These are phyloP conservation scores for Hemisphaericaspora subhashii DNA, from an alignment of 1,139 yeast species.

Conservation along the genomic window DNA sequence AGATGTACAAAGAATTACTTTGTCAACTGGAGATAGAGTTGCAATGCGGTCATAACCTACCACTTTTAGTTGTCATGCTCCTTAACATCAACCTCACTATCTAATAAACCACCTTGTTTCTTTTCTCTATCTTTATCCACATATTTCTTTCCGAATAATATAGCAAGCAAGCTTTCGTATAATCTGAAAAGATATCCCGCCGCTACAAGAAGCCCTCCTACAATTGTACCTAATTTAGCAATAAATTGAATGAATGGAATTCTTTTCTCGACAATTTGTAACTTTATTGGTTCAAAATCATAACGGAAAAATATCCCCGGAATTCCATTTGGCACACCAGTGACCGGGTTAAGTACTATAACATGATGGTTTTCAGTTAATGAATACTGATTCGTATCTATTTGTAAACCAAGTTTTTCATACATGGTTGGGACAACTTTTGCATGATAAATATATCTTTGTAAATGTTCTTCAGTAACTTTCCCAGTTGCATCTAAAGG, in stretches of 20 bases:
- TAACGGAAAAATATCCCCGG: slow-evolving; percentile 87
- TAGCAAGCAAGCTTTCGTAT: slow-evolving; percentile 45
- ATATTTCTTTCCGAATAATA: slow-evolving; percentile 51
- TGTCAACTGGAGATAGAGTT: neutral
- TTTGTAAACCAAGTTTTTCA: slow-evolving; percentile 64
- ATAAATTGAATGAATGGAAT: slow-evolving; percentile 77
- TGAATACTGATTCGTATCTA: slow-evolving; percentile 87
- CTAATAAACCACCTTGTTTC: slow-evolving; percentile 33
- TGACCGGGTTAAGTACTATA: slow-evolving; percentile 21
- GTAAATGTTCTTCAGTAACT: slow-evolving; percentile 44
- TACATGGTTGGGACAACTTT: slow-evolving; percentile 85
- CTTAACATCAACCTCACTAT: slow-evolving; percentile 30
- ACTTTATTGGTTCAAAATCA: slow-evolving; percentile 83
- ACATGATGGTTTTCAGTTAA: slow-evolving; percentile 54
- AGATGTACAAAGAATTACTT: too few relatives aligned
- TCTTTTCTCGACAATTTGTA: slow-evolving; percentile 68
- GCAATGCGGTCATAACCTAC: too few relatives aligned
- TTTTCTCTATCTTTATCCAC: slow-evolving; percentile 59
- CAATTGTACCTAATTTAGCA: slow-evolving; percentile 73
- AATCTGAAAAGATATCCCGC: slow-evolving; percentile 48
- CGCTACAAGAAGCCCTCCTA: slow-evolving; percentile 68
- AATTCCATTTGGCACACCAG: slow-evolving; percentile 30
- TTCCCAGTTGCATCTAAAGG: slow-evolving; percentile 80
- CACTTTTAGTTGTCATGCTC: slow-evolving; percentile 1
- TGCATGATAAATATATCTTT: slow-evolving; percentile 61